These are phyloP conservation scores for Peniophora sp. DNA, from an alignment of 1,284 basidiomycete species.

Conservation along the genomic window DNA sequence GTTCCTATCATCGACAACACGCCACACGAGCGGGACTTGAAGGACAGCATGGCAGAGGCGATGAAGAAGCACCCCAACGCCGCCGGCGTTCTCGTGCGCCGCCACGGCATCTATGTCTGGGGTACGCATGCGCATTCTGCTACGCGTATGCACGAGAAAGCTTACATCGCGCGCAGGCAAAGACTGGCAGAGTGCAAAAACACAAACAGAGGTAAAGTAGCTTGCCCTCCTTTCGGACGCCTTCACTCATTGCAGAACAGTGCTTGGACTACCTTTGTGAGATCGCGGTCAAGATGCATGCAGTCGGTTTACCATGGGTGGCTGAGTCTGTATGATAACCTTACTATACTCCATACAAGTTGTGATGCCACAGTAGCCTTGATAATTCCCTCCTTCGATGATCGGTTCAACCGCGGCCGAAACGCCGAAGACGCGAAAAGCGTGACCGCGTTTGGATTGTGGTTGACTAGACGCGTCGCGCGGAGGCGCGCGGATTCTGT, in stretches of 20 bases:
- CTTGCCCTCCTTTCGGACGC: neutral
- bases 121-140: constrained; percentile 39
- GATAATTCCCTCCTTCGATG: too few relatives aligned
- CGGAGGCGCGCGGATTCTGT: neutral
- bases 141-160: neutral
- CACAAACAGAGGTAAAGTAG: constrained; percentile 60
- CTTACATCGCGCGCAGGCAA: constrained; percentile 31
- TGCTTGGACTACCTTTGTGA: constrained; percentile 86
- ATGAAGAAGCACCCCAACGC: constrained; percentile 76
- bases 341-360: too few relatives aligned
- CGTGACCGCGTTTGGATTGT: neutral
- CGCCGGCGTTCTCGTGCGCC: constrained; percentile 69
- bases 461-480: neutral
- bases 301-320: constrained; percentile 37
- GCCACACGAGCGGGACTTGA: constrained; percentile 79
- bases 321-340: neutral
- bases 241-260: constrained; percentile 22
- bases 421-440: neutral
- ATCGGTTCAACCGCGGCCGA: too few relatives aligned
- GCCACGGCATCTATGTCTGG: constrained; percentile 84
- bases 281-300: constrained; percentile 74
- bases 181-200: constrained; percentile 85
- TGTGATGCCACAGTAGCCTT: too few relatives aligned
- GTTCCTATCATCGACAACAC: constrained; percentile 87
- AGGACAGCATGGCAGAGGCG: constrained; percentile 77